These are phyloP conservation scores for Scedosporium apiospermum DNA, from an alignment of 2,329 filamentous ascomycete genomes.

Conservation along the genomic window DNA sequence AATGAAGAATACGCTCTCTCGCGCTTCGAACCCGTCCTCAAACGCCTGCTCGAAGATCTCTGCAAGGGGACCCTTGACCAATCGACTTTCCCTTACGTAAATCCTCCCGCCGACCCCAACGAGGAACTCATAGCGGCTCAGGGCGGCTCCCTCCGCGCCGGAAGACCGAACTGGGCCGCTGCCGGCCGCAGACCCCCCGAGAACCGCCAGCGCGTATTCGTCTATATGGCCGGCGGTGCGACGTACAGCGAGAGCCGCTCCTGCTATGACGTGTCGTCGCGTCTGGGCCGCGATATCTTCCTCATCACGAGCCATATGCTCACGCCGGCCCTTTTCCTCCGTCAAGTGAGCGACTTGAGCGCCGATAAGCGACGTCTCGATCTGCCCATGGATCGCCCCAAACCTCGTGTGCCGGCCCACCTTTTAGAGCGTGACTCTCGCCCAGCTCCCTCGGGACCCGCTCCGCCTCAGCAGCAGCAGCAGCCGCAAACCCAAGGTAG, in stretches of 20 bases:
- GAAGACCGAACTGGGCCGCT: conserved; percentile 92
- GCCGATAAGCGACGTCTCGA: conserved; percentile 66
- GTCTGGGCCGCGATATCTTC: conserved; percentile 72
- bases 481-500: conserved; percentile 8
- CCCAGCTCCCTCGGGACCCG: conserved; percentile 11
- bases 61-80: conserved; percentile 59
- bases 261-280: conserved; percentile 77
- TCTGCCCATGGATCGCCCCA: conserved; percentile 71
- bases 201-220: conserved; percentile 80
- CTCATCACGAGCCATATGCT: conserved; percentile 89
- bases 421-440: conserved; percentile 57
- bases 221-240: conserved; percentile 92
- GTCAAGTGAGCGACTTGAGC: conserved; percentile 73
- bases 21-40: conserved; percentile 73
- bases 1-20: conserved; percentile 79
- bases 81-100: conserved; percentile 60
- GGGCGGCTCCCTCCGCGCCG: conserved; percentile 74
- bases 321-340: conserved; percentile 71
- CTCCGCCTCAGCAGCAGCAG: background rate
- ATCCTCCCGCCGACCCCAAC: conserved; percentile 56
- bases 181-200: conserved; percentile 63
- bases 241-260: conserved; percentile 83
- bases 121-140: conserved; percentile 46
- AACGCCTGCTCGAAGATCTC: conserved; percentile 71
- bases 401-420: conserved; percentile 74